Percentiles rank a stretch among this genome's conserved stretches.
phyloP scores from a whole-genome alignment of 2,329 filamentous ascomycete genomes.

The Fusarium pseudonygamai region DNA sequence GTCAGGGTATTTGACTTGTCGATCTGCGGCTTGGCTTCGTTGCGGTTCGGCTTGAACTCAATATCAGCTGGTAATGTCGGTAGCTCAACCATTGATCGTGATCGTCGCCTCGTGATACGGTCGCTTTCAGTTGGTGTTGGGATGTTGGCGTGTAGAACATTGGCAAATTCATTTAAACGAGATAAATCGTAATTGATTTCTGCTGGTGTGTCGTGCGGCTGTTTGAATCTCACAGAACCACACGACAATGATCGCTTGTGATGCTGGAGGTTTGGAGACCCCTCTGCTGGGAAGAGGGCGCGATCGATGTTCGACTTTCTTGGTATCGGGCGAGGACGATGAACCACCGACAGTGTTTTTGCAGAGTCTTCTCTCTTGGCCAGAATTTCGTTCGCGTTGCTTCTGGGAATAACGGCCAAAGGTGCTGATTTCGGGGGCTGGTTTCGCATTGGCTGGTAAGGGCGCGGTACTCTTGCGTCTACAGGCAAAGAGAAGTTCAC shows the following conservation, averaged over 20 bases:
- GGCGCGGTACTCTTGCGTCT: slow-evolving; percentile 30
- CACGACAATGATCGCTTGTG: slow-evolving; percentile 62
- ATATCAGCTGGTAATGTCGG: slow-evolving; percentile 27
- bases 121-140: slow-evolving; percentile 1
- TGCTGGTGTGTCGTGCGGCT: slow-evolving; percentile 61
- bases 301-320: slow-evolving; percentile 58
- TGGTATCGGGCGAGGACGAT: slow-evolving; percentile 66
- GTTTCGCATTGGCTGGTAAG: slow-evolving; percentile 41
- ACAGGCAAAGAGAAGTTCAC: slow-evolving; percentile 40
- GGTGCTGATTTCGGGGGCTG: slow-evolving; percentile 29
- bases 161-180: slow-evolving; percentile 55
- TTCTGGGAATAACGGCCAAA: slow-evolving; percentile 28
- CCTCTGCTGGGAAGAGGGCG: slow-evolving; percentile 58
- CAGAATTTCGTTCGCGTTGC: slow-evolving; percentile 24
- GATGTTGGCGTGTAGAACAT: slow-evolving; percentile 7
- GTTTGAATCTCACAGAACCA: slow-evolving; percentile 56
- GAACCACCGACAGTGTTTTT: slow-evolving; percentile 50
- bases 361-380: slow-evolving; percentile 5
- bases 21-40: background rate
- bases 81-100: slow-evolving; percentile 40
- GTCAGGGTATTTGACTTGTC: background rate
- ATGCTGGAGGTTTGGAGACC: slow-evolving; percentile 47
- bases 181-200: slow-evolving; percentile 53
- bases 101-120: slow-evolving; percentile 40
- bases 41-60: background rate